Conservation (phyloP, 345 rosid genomes). For the Salix dunnii region DNA sequence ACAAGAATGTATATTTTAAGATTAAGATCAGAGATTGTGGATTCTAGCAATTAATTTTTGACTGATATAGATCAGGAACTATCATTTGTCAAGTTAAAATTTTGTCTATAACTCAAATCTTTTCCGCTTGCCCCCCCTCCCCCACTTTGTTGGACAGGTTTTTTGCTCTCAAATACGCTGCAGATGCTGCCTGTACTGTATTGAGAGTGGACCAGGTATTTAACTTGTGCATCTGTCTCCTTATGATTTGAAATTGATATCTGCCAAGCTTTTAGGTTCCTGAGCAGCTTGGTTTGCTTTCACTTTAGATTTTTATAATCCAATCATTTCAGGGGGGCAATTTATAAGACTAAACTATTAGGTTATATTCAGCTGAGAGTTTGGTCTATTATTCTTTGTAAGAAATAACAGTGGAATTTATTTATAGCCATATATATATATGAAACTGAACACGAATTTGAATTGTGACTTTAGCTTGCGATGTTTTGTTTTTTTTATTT, state of each 20-base stretch:
- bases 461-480: not conserved
- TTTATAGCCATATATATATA: not conserved
- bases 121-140: not conserved
- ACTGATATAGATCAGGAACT: not conserved
- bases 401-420: not conserved
- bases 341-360: not conserved
- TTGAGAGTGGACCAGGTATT: conserved; percentile 94
- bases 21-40: not conserved
- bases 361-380: not conserved
- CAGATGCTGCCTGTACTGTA: conserved; percentile 97
- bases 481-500: not conserved
- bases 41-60: not conserved
- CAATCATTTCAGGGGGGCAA: not conserved
- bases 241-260: not conserved
- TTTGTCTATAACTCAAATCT: not conserved
- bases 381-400: not conserved
- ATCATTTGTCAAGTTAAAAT: not conserved
- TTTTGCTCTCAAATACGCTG: conserved; percentile 90
- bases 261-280: not conserved
- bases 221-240: not conserved
- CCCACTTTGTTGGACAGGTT: conserved; percentile 36
- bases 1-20: not conserved
- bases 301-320: not conserved
- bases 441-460: not conserved
- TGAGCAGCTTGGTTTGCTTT: not conserved